Conservation (phyloP, 768 basidiomycete genomes). For the Mycena rosella region DNA sequence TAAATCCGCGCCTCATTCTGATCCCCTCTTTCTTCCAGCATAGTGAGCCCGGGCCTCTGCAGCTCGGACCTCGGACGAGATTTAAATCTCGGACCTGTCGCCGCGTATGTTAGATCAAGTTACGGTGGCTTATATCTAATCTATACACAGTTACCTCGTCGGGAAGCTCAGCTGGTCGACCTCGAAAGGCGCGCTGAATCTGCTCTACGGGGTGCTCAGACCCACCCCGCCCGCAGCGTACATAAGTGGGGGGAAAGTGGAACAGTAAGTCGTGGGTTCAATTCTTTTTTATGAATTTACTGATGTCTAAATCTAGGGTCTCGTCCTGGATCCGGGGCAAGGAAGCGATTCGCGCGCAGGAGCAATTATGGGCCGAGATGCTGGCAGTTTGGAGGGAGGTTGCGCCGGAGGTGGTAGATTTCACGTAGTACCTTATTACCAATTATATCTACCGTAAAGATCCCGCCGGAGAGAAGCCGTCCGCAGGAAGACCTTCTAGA, state of each 20-base stretch:
- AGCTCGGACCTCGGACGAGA: conserved; percentile 14
- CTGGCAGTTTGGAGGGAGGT: conserved; percentile 19
- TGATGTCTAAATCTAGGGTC: background rate
- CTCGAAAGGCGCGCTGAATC: conserved; percentile 16
- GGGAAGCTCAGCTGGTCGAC: background rate
- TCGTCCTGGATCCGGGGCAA: conserved; percentile 17
- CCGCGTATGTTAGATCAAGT: too few species aligned
- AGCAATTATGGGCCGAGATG: conserved; percentile 25
- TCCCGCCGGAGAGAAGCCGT: too few species aligned
- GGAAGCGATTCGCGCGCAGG: conserved; percentile 15
- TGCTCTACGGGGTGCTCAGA: conserved; percentile 11
- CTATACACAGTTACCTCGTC: background rate
- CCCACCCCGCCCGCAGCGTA: conserved; percentile 23
- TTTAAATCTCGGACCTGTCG: background rate
- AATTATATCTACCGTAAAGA: too few species aligned
- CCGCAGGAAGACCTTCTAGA: too few species aligned
- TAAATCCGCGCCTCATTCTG: background rate
- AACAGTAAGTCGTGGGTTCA: conserved; percentile 2
- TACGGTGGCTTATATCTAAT: background rate
- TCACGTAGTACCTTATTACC: too few species aligned
- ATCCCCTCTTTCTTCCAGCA: conserved; percentile 8
- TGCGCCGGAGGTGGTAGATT: conserved; percentile 4
- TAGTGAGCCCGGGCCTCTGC: conserved; percentile 22
- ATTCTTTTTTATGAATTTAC: background rate
- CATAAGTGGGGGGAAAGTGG: conserved; percentile 10